phyloP scores from a whole-genome alignment of 106 monocot genomes.

The Xerophyta viscosa region DNA sequence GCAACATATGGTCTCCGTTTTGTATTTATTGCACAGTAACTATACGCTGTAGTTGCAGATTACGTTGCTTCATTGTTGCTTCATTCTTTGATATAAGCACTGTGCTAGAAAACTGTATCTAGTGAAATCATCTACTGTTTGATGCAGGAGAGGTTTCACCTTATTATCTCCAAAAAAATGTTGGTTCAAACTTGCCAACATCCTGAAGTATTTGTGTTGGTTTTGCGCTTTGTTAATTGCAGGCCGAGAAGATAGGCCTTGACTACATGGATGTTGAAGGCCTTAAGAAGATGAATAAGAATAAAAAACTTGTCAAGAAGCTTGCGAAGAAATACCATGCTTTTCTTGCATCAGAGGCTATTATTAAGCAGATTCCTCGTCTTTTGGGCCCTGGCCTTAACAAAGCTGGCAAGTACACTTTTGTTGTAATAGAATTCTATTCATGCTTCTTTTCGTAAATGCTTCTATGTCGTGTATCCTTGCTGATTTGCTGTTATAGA shows the following conservation, averaged over 20 bases:
- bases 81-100: too few relatives aligned
- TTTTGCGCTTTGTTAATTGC: not conserved
- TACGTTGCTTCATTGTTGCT: too few relatives aligned
- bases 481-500: too few relatives aligned
- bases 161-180: too few relatives aligned
- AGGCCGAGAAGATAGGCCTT: slow-evolving; percentile 65
- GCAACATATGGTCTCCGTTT: too few relatives aligned
- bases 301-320: slow-evolving; percentile 65
- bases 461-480: too few relatives aligned
- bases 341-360: slow-evolving; percentile 59
- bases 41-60: too few relatives aligned
- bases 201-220: not conserved
- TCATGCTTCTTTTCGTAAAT: not conserved
- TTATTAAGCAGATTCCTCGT: slow-evolving; percentile 71
- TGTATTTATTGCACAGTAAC: too few relatives aligned
- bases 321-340: slow-evolving; percentile 62
- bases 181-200: too few relatives aligned
- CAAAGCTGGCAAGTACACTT: slow-evolving; percentile 43
- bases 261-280: slow-evolving; percentile 56
- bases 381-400: slow-evolving; percentile 65
- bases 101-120: too few relatives aligned
- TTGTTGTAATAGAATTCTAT: not conserved
- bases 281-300: slow-evolving; percentile 57
- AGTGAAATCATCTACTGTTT: too few relatives aligned
- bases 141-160: too few relatives aligned